A percentile compares a stretch with the other conserved stretches of the same genome.
Conservation (phyloP, 768 basidiomycete species). For the Mycena crocata region DNA sequence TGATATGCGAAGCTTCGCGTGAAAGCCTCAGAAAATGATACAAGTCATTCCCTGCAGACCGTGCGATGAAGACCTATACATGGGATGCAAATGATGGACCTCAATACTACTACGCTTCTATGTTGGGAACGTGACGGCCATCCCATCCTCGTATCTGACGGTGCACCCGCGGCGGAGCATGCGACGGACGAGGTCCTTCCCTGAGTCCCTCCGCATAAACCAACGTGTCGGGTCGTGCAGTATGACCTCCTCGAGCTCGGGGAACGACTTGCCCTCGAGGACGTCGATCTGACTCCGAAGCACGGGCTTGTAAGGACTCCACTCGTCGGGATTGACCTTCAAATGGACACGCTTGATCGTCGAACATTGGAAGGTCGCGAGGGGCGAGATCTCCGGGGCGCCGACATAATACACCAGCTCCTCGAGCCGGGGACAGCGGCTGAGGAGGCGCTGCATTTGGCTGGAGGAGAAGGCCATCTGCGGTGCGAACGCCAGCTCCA, state of each 20-base stretch:
- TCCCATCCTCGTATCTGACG: slow-evolving; percentile 32
- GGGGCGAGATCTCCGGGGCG: slow-evolving; percentile 25
- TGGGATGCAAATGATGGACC: too few relatives aligned
- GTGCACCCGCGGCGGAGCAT: slow-evolving; percentile 1
- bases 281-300: slow-evolving; percentile 17
- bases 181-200: slow-evolving; percentile 11
- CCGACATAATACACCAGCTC: slow-evolving; percentile 28
- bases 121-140: background rate
- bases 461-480: slow-evolving; percentile 24
- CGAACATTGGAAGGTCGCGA: background rate
- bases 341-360: slow-evolving; percentile 18
- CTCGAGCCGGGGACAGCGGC: slow-evolving; percentile 19
- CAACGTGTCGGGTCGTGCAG: slow-evolving; percentile 15
- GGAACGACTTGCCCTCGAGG: slow-evolving; percentile 18
- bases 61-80: too few relatives aligned
- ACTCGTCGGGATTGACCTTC: slow-evolving; percentile 20
- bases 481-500: slow-evolving; percentile 28
- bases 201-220: slow-evolving; percentile 10
- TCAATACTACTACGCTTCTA: background rate
- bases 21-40: too few relatives aligned
- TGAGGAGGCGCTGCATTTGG: slow-evolving; percentile 20
- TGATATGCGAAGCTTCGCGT: too few relatives aligned
- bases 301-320: slow-evolving; percentile 16
- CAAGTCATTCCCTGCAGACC: too few relatives aligned
- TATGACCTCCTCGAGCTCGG: slow-evolving; percentile 9